phyloP scores from a whole-genome alignment of 2,329 filamentous ascomycete species.

The Stagonosporopsis cucurbitacearum region DNA sequence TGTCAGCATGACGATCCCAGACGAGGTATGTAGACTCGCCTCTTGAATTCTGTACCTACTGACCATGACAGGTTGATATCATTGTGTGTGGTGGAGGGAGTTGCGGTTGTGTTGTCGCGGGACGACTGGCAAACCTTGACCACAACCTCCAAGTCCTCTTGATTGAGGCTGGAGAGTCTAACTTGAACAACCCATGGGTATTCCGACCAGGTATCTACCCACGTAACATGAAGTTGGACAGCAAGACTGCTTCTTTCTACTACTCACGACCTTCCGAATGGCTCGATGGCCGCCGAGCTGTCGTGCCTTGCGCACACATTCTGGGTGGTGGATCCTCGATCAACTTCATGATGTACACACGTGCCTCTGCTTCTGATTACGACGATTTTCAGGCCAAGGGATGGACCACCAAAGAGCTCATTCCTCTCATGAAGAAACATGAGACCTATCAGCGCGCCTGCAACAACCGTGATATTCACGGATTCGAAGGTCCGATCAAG shows the following conservation, averaged over 20 bases:
- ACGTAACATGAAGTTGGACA: constrained; percentile 80
- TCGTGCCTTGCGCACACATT: constrained; percentile 77
- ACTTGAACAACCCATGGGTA: constrained; percentile 79
- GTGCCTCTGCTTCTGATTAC: constrained; percentile 74
- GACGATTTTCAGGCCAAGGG: constrained; percentile 81
- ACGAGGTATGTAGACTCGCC: constrained; percentile 58
- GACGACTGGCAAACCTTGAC: constrained; percentile 74
- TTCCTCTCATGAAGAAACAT: constrained; percentile 80
- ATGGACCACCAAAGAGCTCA: constrained; percentile 77
- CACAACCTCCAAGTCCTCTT: constrained; percentile 74
- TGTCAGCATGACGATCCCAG: constrained; percentile 66
- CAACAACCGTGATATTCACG: constrained; percentile 69
- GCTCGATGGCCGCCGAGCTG: constrained; percentile 72
- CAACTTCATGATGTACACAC: constrained; percentile 82
- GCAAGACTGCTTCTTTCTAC: constrained; percentile 82
- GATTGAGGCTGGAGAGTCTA: constrained; percentile 75
- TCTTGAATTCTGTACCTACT: background rate
- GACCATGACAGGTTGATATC: constrained; percentile 66
- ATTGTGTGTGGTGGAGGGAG: constrained; percentile 80
- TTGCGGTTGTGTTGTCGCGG: constrained; percentile 60
- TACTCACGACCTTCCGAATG: constrained; percentile 76
- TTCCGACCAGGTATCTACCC: constrained; percentile 78
- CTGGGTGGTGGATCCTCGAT: constrained; percentile 76
- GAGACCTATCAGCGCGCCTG: constrained; percentile 72
- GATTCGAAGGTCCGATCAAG: constrained; percentile 81